These are phyloP conservation scores for Acer negundo DNA, from an alignment of 345 rosid species.

Conservation along the genomic window DNA sequence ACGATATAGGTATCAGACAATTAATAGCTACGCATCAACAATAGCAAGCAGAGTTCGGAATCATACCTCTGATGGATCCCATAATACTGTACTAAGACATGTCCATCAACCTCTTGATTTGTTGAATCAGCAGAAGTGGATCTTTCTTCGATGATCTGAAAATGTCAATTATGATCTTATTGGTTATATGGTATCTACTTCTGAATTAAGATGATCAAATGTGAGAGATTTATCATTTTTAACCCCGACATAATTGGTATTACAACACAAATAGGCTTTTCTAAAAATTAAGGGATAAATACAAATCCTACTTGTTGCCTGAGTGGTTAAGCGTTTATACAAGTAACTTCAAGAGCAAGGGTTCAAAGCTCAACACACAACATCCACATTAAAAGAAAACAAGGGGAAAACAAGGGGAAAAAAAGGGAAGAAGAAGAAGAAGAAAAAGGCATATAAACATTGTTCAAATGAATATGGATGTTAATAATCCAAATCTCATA, in stretches of 20 bases:
- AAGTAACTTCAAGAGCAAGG: neutral
- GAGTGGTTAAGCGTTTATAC: neutral
- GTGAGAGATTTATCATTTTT: neutral
- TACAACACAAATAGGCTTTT: too few relatives aligned
- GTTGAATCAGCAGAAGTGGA: conserved; percentile 8
- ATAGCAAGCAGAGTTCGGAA: neutral
- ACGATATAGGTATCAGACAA: neutral
- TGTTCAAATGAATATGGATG: neutral
- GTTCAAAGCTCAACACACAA: neutral
- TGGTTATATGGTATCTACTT: neutral
- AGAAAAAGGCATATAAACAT: neutral
- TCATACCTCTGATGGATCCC: conserved; percentile 9
- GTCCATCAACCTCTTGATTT: conserved; percentile 9
- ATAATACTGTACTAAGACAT: conserved; percentile 18
- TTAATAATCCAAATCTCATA: neutral
- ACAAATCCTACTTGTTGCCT: neutral
- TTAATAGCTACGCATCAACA: neutral
- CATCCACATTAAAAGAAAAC: neutral
- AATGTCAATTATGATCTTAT: neutral
- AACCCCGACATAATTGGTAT: neutral
- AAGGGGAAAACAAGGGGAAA: too few relatives aligned
- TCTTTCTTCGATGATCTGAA: conserved; percentile 23
- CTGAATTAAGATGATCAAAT: neutral
- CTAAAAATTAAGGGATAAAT: neutral
- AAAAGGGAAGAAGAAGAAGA: too few relatives aligned